A percentile compares a stretch with the other conserved stretches of the same genome.
phyloP scores from a whole-genome alignment of 2,329 filamentous ascomycete species.

The Esteya vermicola region DNA sequence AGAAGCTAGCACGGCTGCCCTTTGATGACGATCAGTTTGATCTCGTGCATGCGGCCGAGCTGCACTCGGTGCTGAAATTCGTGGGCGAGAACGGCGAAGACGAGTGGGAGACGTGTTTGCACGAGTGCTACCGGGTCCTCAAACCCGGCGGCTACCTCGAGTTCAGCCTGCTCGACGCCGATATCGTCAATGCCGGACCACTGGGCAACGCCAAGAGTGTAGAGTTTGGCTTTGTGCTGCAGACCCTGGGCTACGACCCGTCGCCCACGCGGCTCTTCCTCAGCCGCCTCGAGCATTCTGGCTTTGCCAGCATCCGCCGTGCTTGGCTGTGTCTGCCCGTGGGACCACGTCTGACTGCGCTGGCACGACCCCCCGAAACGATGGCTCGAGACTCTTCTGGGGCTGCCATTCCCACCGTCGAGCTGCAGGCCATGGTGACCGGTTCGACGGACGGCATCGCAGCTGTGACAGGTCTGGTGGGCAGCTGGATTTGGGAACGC shows the following conservation, averaged over 20 bases:
- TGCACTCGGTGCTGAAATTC: constrained; percentile 73
- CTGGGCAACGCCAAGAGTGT: constrained; percentile 70
- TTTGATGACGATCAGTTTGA: constrained; percentile 83
- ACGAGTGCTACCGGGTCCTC: constrained; percentile 78
- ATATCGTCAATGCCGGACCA: constrained; percentile 73
- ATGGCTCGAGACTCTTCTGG: constrained; percentile 17
- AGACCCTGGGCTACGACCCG: constrained; percentile 81
- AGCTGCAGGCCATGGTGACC: constrained; percentile 47
- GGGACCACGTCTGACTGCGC: constrained; percentile 34
- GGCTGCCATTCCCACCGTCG: constrained; percentile 28
- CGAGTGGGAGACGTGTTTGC: constrained; percentile 76
- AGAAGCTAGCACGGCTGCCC: constrained; percentile 64
- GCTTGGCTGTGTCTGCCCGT: constrained; percentile 85
- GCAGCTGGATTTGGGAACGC: constrained; percentile 87
- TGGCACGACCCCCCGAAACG: constrained; percentile 20
- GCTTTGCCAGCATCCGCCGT: constrained; percentile 69
- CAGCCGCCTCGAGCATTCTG: constrained; percentile 54
- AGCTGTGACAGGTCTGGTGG: constrained; percentile 66
- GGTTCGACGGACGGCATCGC: constrained; percentile 61
- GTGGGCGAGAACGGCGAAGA: constrained; percentile 54
- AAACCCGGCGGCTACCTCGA: constrained; percentile 91
- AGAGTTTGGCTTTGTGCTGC: constrained; percentile 83
- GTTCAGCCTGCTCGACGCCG: constrained; percentile 78
- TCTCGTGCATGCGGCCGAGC: constrained; percentile 74
- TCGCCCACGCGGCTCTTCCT: constrained; percentile 71